Evolutionary conservation across 2,329 filamentous ascomycete genomes (phyloP), one percentile per base, ranked within the genome.

Genomic region (Shiraia sp.): DNA sequence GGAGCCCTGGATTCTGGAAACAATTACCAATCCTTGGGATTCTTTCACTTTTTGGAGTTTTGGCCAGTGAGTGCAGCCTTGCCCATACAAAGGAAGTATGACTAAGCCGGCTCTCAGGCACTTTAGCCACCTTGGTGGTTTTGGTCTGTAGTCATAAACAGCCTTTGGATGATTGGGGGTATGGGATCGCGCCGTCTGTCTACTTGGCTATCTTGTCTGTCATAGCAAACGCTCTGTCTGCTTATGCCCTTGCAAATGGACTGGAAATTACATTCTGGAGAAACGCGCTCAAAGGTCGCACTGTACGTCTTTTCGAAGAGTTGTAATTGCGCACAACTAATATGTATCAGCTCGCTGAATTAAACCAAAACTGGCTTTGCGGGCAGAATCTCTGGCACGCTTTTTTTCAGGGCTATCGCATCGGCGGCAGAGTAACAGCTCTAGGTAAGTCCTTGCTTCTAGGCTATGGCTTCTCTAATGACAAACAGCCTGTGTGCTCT

Each of bases 301-400:
- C 38, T 12, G 37, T 40, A 6, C 3, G 25, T 34, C 30, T 24
- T 16, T 10, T 24, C 6, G 3, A 7, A n/a, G 5, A 9, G 9
- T 30, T 27, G 13, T 10, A 10, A 15, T 22, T 22, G 9, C 4
- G 8, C 13, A 3, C n/a, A 24, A 24, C 27, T 40, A 24, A 40
- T 14, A 9, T 34, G 12, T 6, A 22, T 7, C 7, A 40, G 37
- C 19, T 41, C 8, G 26, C 32, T 7, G 19, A 30, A 25, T 27
- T 41, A 14, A 41, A 41, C 19, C 32, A 35, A 17, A 35, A 36
- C 14, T 41, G 38, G 38, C 32, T 41, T 14, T 35, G 32, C 16
- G 38, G 38, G 27, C 32, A 35, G 5, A 35, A 16, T n/a, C 12
- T 41, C 3, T 35, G 35, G 8, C 31, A 36, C 14, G 38, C 38